A percentile compares a stretch with the other conserved stretches of the same genome.
These are phyloP conservation scores for Trypanosomatidae sp. DNA, from an alignment of 208 protist genomes.

Conservation along the genomic window DNA sequence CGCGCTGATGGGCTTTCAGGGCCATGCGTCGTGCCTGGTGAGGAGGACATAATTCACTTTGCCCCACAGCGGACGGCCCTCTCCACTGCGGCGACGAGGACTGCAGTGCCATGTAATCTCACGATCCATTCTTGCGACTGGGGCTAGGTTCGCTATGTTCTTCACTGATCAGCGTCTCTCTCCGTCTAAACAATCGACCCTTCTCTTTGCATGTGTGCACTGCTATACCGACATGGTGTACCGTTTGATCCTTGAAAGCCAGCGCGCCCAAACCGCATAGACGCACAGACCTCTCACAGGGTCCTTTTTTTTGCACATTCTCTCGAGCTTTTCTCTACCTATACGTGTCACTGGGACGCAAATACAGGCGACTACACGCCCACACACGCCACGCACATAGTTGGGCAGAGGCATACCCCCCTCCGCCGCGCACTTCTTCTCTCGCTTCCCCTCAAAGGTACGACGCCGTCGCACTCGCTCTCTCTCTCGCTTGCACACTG, in stretches of 20 bases:
- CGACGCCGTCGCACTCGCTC: background rate
- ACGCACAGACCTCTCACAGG: background rate
- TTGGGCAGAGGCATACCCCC: background rate
- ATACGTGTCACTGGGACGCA: background rate
- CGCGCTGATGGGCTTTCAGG: background rate
- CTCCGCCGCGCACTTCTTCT: conserved; percentile 6
- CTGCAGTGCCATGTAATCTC: background rate
- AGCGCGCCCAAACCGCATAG: background rate
- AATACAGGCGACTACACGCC: background rate
- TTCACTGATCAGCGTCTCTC: background rate
- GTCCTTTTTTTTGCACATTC: background rate
- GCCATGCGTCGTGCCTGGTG: background rate
- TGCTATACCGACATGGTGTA: background rate
- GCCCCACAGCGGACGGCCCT: background rate
- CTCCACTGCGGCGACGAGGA: background rate
- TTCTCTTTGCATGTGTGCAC: background rate
- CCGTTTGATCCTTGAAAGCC: background rate
- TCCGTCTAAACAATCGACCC: background rate
- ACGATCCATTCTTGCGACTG: background rate
- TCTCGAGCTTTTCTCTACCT: background rate
- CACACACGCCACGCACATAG: background rate
- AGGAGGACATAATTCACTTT: background rate
- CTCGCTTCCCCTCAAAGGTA: background rate
- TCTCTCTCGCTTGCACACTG: background rate
- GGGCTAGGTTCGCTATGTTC: background rate